phyloP scores from a whole-genome alignment of 305 asterid genomes.

The Fraxinus ornus region DNA sequence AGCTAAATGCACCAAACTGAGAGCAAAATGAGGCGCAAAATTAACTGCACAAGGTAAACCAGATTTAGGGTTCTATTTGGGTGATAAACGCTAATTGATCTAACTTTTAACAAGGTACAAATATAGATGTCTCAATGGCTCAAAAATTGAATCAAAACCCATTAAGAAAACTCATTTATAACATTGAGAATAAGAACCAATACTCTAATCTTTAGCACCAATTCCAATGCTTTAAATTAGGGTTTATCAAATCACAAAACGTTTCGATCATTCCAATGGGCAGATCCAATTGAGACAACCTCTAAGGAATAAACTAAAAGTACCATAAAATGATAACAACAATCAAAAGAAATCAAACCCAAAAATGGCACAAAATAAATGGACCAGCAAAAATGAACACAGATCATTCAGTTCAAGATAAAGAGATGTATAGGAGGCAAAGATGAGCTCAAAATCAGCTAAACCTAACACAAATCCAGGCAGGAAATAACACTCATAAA shows the following conservation, averaged over 20 bases:
- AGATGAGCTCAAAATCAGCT: conserved; percentile 42
- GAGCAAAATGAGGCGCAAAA: not conserved
- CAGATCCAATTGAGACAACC: conserved; percentile 21
- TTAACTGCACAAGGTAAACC: not conserved
- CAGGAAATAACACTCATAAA: not conserved
- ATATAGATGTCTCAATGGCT: conserved; percentile 11
- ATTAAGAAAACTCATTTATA: conserved; percentile 8
- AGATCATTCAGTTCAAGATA: conserved; percentile 34
- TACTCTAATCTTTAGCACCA: conserved; percentile 7
- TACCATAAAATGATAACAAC: conserved; percentile 23
- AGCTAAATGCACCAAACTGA: not conserved
- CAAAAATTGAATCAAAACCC: conserved; percentile 22
- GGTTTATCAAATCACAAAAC: conserved; percentile 31
- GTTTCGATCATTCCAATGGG: conserved; percentile 13
- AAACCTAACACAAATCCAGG: conserved; percentile 12
- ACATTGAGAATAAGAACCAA: not conserved
- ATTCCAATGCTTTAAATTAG: conserved; percentile 36
- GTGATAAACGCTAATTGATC: conserved; percentile 4
- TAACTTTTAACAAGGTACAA: conserved; percentile 13
- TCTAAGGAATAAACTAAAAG: conserved; percentile 26
- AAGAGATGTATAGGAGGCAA: conserved; percentile 10
- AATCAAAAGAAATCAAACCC: conserved; percentile 16
- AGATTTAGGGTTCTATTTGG: conserved; percentile 15
- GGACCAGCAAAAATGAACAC: conserved; percentile 25
- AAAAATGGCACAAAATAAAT: conserved; percentile 29